Base-by-base conservation (phyloP, 768 basidiomycete species). In the Cyclocybe cylindracea region DNA sequence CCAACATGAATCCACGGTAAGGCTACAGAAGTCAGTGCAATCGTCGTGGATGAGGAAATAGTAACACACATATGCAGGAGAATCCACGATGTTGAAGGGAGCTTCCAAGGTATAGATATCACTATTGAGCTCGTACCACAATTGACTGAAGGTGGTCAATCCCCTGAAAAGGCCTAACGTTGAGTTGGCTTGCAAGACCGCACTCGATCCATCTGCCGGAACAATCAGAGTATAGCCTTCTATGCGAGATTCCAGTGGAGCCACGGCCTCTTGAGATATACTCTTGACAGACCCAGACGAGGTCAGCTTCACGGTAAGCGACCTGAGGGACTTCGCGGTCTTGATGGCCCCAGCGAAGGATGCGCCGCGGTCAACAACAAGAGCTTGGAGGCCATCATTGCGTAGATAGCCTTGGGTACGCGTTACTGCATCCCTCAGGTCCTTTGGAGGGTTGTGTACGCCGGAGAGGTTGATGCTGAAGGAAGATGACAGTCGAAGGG, bases 1-100 rank as follows among this genome's bases (percentile, higher is more conserved):
- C 91, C 19, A 94, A 74, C 80, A 91, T 80, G 43, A 91, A 73
- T 13, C 87, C 89, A 32, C 91, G 84, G 64, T 85, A 88, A 0
- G 84, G 83, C 85, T 87, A 57, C 7, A 36, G 31, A 39, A 44
- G 19, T 48, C 34, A 41, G 19, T 8, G n/a, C 13, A 39, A 13
- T 38, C 5, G 40, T 29, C 13, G 9, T 31, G 16, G 31, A 35
- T 8, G 37, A 10, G n/a, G 39, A 9, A 9, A 44, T 35, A 42
- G 43, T 9, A 31, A 78, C 84, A 34, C 61, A 86, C 85, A 70
- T 85, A 89, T 41, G 80, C 80, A 18, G 88, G 87, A 9, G 76
- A 63, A 64, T 91, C 89, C 10, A 61, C 57, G 50, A 91, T 85
- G 18, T 73, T 66, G 41, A 87, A 69, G 0, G 86, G 86, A 1